Evolutionary conservation across 2,329 filamentous ascomycete genomes (phyloP), one percentile per base, ranked within the genome.

Genomic region (Erysiphe neolycopersici): DNA sequence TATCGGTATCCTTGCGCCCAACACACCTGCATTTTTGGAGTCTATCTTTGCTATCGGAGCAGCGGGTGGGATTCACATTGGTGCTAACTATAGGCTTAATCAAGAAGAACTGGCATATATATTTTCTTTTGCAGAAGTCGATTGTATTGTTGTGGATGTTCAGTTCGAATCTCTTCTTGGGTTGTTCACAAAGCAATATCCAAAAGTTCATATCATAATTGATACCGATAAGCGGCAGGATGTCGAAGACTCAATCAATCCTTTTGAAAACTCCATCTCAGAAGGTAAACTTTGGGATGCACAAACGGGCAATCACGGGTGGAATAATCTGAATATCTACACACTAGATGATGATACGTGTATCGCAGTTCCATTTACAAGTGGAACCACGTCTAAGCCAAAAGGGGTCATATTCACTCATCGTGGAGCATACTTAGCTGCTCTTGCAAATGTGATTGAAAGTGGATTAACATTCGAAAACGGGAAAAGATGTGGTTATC

Each of bases 391-490:
- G 74, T 77, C 85, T 0, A 67, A 71, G 29, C 89, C 89, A 1
- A 95, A 98, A 59, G 89, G 89, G 5, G 87, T 94, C 3, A 75
- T 92, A 44, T 94, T 79, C 56, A 94, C 83, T 1, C 82, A 95
- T 58, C 71, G 89, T 40, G 80, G 85, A 4, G 74, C 73, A 8
- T 98, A 95, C 56, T 66, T 98, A 12, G 87, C 83, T 0, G 67
- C 83, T 0, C 55, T 94, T 50, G 85, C 66, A 11, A 95, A 95
- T 57, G 65, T 95, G 0, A 72, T 95, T 46, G 89, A 98, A 58
- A 83, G 80, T 0, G 81, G 81, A 0, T 65, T 98, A 38, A 93
- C 91, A 53, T 69, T 66, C 44, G 64, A 73, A 29, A 26, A 40
- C 16, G 43, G 43, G 43, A 62, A 61, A 12, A 76, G 74, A 6